Evolutionary conservation across 1,139 yeast species (phyloP), one percentile per base, ranked within the genome.

Genomic region (Scheffersomyces stambukii): DNA sequence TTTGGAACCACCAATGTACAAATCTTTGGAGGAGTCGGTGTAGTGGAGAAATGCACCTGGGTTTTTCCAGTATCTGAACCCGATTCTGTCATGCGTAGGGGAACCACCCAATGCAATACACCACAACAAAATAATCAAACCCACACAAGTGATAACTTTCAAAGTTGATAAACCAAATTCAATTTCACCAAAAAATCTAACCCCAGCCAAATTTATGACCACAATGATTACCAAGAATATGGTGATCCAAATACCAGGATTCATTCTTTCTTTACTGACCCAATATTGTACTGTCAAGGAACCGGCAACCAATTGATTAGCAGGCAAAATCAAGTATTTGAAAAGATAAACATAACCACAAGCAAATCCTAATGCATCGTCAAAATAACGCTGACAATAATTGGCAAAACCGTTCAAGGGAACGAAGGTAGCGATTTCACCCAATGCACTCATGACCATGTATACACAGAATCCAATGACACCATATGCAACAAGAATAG

Each of bases 391-490:
- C 30, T 75, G 67, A 33, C 82, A 76, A 48, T 79, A 81, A 42
- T 82, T 80, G 16, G 85, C 75, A 52, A 79, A 80, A 18, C 86
- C 86, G 48, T 78, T 81, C 43, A 80, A 60, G 12, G 88, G 88
- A 32, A 77, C 64, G 44, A 70, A 78, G 10, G 86, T 67, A n/a
- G 86, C 83, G 61, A 81, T 75, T 55, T 81, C 91, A 27, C 89
- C 88, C 30, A 81, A 61, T 10, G 78, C 79, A 40, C 77, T 63
- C 84, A 81, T 77, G 26, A 79, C 83, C 61, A 75, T 67, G 46
- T 67, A 81, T 18, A 80, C 88, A 30, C 77, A 62, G 23, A 75
- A 49, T 13, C 88, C 88, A 41, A 80, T 75, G 29, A 76, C 47
- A 8, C 71, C 52, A 47, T 79, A 81, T 4, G 84, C 68, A 24